Conservation (phyloP, 2,329 filamentous ascomycete genomes). For the Sclerotinia minor region DNA sequence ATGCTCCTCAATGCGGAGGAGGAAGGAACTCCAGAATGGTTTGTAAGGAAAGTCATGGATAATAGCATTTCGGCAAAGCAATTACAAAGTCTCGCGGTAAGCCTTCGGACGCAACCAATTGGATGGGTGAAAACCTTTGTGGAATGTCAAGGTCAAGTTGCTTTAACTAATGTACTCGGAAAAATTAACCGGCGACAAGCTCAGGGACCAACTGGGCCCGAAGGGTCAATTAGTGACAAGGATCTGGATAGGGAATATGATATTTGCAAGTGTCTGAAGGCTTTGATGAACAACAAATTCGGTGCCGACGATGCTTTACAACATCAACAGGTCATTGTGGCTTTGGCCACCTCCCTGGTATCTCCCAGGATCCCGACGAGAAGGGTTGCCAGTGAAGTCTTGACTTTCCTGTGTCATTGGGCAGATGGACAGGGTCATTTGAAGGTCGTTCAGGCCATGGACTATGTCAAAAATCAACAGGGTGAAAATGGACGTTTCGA, state of each 20-base stretch:
- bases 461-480: constrained; percentile 83
- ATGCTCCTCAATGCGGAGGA: constrained; percentile 82
- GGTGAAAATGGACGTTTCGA: constrained; percentile 95
- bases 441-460: constrained; percentile 91
- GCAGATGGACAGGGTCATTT: constrained; percentile 82
- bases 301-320: constrained; percentile 91
- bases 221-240: constrained; percentile 58
- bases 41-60: constrained; percentile 94
- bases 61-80: constrained; percentile 91
- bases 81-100: constrained; percentile 89
- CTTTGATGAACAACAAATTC: constrained; percentile 99
- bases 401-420: constrained; percentile 97
- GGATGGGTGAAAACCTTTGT: constrained; percentile 97
- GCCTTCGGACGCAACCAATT: constrained; percentile 91
- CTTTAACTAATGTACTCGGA: constrained; percentile 86
- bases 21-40: constrained; percentile 97
- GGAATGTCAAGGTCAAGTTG: constrained; percentile 95
- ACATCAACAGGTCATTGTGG: constrained; percentile 87
- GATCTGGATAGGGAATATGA: constrained; percentile 82
- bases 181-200: constrained; percentile 90
- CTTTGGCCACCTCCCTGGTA: constrained; percentile 81
- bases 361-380: constrained; percentile 87
- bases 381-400: constrained; percentile 91
- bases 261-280: constrained; percentile 96
- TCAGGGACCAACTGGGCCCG: constrained; percentile 58